A percentile compares a stretch with the other conserved stretches of the same genome.
Conservation (phyloP, 768 basidiomycete genomes). For the Pholiota conissans region DNA sequence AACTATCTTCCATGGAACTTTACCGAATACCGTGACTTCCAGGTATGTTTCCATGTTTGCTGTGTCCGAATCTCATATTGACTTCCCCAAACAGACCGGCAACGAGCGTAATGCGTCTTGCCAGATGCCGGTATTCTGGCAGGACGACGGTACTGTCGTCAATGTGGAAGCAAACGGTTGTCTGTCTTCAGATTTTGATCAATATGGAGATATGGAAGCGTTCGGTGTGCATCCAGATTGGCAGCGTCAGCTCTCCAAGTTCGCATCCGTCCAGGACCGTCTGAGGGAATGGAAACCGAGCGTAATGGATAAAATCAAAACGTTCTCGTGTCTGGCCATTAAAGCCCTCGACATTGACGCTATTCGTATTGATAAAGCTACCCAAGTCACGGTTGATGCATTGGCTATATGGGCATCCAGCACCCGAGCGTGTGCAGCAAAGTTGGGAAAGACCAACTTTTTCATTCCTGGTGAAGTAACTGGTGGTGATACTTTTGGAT, state of each 20-base stretch:
- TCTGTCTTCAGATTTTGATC: conserved; percentile 84
- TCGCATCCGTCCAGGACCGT: conserved; percentile 95
- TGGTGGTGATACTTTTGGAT: conserved; percentile 88
- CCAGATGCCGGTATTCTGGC: conserved; percentile 76
- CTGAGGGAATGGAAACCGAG: conserved; percentile 86
- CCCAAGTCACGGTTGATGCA: conserved; percentile 85
- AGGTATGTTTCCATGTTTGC: conserved; percentile 37
- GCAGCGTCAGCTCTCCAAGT: conserved; percentile 93
- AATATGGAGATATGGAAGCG: conserved; percentile 96
- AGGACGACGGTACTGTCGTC: conserved; percentile 68
- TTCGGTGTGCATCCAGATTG: conserved; percentile 95
- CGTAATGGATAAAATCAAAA: conserved; percentile 75
- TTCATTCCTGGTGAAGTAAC: conserved; percentile 93
- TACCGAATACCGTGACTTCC: conserved; percentile 80
- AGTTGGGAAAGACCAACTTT: conserved; percentile 81
- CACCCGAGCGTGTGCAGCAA: conserved; percentile 73
- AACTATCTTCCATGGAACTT: conserved; percentile 85
- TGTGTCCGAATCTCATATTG: not conserved
- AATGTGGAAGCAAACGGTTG: conserved; percentile 68
- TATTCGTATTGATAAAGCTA: conserved; percentile 95
- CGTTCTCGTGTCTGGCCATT: conserved; percentile 85
- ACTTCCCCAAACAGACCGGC: conserved; percentile 43
- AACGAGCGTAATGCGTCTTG: conserved; percentile 79
- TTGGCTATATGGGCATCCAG: conserved; percentile 73
- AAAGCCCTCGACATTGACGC: conserved; percentile 88